Evolutionary conservation across 1,284 basidiomycete genomes (phyloP), one percentile per base, ranked within the genome.

Genomic region (Marasmius tenuissimus): DNA sequence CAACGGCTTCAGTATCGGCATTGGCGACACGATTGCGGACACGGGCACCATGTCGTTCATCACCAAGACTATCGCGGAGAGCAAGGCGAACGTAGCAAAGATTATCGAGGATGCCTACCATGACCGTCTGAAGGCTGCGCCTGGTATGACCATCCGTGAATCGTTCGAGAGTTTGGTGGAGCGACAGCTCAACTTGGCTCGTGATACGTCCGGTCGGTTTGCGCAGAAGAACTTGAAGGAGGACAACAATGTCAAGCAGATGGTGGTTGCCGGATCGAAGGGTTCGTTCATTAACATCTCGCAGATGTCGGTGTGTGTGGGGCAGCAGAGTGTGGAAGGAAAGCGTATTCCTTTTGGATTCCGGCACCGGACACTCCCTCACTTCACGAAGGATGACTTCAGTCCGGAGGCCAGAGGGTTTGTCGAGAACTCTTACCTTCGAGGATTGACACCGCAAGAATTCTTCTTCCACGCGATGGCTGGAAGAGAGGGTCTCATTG

Each of bases 381-480:
- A 99, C 73, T 99, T 98, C 77, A 93, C 95, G 12, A 98, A 99
- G 81, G 97, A 99, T 71, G 97, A 99, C 76, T 99, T 97, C 78
- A 96, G 95, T 71, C 96, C 97, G 2, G 96, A 99, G 72, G 91
- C 96, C n/a, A 89, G 97, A 63, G 97, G 97, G 10, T 99, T 99
- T 75, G 97, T 99, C 64, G 97, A 99, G 75, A 99, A 99, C 76
- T 99, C 97, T n/a, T 99, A 99, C 72, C 83, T 99, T 35, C 92
- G 97, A 67, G 97, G 97, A 54, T 76, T 99, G 64, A 99, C 97
- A 0, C 96, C 97, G 0, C 96, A 98, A 69, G 97, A 99, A 73
- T 99, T 96, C 85, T 99, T 99, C 85, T 99, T 99, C 89, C 97
- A 99, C 78, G 97, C 97, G 60, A 99, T 99, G 97, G 97, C 97